Evolutionary conservation across 331 rosid genomes (phyloP), one percentile per base, ranked within the genome.

Genomic region (Acacia pycnantha): DNA sequence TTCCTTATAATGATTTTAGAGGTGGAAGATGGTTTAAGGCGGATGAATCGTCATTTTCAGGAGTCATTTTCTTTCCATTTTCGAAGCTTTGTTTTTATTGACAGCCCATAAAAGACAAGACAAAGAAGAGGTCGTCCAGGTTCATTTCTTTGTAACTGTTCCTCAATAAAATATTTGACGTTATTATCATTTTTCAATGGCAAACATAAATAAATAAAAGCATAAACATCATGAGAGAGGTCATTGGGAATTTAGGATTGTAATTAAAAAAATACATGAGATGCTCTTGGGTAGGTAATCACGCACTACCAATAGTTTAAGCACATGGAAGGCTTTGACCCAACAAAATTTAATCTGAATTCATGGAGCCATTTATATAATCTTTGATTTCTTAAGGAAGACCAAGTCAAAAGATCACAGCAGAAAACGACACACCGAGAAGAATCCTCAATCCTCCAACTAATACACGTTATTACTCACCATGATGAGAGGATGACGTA

Each of bases 331-430:
- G 24, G 53, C 54, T 19, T 35, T 35, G 73, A 67, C 48, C 44
- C 26, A 37, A 33, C 22, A 11, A 64, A 16, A 64, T 64, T 5
- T 15, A 6, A 43, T 8, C 15, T 13, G 11, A 84, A 59, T 26
- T 76, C 21, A 43, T 21, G 74, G 65, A 19, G 54, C 31, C 27
- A 31, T 48, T 56, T 81, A 46, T n/a, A 53, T 13, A 19, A 18
- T 18, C 8, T 1, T 1, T 15, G 9, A 53, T 53, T 6, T 73
- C 85, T 85, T 87, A 79, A 75, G 83, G 58, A 58, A 76, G 79
- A 76, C 85, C 74, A 81, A 73, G 83, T 85, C 90, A 79, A 87
- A 65, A 40, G 80, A 68, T 81, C 35, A 26, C 46, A 40, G 68
- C 15, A 77, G 48, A 65, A 82, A 58, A 64, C 46, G 73, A 83